Conservation (phyloP, 495 filamentous ascomycete genomes). For the Aspergillus funiculosus region DNA sequence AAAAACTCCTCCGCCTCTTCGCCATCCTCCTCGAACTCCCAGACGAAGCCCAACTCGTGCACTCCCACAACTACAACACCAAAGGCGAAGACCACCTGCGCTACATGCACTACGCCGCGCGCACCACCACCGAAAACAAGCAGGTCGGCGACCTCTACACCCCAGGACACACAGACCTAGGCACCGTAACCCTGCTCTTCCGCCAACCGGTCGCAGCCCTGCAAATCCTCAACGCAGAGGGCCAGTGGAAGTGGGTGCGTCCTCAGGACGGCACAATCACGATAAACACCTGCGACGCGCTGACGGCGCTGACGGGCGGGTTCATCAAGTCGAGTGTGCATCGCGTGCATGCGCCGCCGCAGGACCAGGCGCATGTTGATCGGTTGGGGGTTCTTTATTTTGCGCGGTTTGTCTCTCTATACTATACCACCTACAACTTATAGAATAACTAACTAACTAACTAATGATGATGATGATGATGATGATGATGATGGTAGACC, state of each 20-base stretch:
- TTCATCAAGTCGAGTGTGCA: conserved; percentile 49
- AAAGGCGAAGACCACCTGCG: conserved; percentile 47
- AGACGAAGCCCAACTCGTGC: conserved; percentile 44
- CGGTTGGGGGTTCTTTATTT: conserved; percentile 47
- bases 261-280: conserved; percentile 47
- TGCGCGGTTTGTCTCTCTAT: conserved; percentile 30
- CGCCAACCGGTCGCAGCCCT: conserved; percentile 47
- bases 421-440: not conserved
- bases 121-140: conserved; percentile 38
- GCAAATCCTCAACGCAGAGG: conserved; percentile 36
- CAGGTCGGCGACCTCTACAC: conserved; percentile 29
- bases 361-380: conserved; percentile 47
- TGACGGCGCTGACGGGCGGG: conserved; percentile 44
- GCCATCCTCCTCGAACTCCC: conserved; percentile 47
- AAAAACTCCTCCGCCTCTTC: conserved; percentile 47
- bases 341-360: conserved; percentile 45
- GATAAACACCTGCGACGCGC: conserved; percentile 47
- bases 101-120: conserved; percentile 48
- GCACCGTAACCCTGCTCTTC: conserved; percentile 40
- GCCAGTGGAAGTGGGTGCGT: conserved; percentile 38
- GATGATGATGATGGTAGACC: conserved; percentile 16
- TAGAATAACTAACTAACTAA: no score
- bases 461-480: not conserved
- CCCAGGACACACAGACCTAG: conserved; percentile 37
- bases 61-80: conserved; percentile 42